Evolutionary conservation across 2,329 filamentous ascomycete genomes (phyloP).

Genomic region (Alternaria gaisen): DNA sequence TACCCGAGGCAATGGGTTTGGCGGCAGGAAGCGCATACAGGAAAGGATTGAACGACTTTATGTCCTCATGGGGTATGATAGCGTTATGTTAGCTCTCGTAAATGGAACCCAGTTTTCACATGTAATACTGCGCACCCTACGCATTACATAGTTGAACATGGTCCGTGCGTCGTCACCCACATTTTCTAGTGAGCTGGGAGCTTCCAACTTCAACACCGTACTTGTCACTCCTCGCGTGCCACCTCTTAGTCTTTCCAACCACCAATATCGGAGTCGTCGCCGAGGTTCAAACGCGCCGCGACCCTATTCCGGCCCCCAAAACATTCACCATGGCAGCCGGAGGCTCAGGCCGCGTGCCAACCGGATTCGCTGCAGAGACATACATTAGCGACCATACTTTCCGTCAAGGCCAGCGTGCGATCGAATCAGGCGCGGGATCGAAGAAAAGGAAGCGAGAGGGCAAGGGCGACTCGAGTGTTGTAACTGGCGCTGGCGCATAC

Average conservation of each 20-base stretch:
- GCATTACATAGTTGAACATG: slow-evolving; percentile 12
- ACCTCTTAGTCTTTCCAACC: background rate
- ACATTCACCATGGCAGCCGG: slow-evolving; percentile 31
- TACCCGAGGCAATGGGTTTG: slow-evolving; percentile 10
- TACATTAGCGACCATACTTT: slow-evolving; percentile 92
- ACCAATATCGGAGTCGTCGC: no score
- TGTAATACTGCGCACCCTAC: background rate
- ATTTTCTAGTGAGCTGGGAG: slow-evolving; percentile 15
- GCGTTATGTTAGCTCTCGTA: slow-evolving; percentile 42
- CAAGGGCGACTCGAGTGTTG: slow-evolving; percentile 83
- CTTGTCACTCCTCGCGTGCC: background rate
- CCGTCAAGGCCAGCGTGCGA: slow-evolving; percentile 82
- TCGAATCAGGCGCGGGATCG: slow-evolving; percentile 67
- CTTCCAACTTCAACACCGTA: background rate
- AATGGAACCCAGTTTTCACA: slow-evolving; percentile 28
- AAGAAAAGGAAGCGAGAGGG: slow-evolving; percentile 85
- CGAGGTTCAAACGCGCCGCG: background rate
- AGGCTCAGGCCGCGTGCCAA: slow-evolving; percentile 61
- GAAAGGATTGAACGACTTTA: slow-evolving; percentile 21
- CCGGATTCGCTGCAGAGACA: slow-evolving; percentile 87
- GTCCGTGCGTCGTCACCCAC: slow-evolving; percentile 29
- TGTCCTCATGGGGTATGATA: slow-evolving; percentile 46
- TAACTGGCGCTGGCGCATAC: slow-evolving; percentile 88
- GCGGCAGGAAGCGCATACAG: background rate
- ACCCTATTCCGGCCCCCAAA: background rate